Conservation (phyloP, 1,284 basidiomycete genomes). For the Trichosporon asahii region DNA sequence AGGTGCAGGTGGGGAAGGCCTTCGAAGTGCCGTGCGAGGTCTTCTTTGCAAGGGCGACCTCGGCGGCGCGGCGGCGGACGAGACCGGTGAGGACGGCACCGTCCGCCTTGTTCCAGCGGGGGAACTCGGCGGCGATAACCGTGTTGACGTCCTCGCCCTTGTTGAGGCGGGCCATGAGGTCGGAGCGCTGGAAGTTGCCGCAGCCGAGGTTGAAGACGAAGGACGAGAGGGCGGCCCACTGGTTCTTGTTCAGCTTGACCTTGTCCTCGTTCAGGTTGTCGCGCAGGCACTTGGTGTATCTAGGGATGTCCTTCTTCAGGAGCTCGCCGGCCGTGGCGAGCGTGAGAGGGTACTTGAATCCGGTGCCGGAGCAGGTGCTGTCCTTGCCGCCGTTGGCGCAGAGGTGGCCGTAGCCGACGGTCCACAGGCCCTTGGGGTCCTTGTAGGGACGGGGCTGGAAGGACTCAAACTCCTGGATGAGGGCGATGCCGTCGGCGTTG, state of each 20-base stretch:
- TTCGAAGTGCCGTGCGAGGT: neutral
- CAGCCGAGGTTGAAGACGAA: slow-evolving; percentile 20
- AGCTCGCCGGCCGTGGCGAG: slow-evolving; percentile 8
- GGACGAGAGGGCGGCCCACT: slow-evolving; percentile 16
- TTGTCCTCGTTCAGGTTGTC: neutral
- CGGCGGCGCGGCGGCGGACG: slow-evolving; percentile 17
- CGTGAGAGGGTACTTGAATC: slow-evolving; percentile 14
- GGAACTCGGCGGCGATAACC: slow-evolving; percentile 15
- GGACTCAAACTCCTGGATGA: slow-evolving; percentile 20
- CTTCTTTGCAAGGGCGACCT: slow-evolving; percentile 13
- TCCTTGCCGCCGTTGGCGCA: slow-evolving; percentile 11
- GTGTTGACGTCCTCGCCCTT: slow-evolving; percentile 12
- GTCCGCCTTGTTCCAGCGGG: slow-evolving; percentile 11
- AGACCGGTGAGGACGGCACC: slow-evolving; percentile 10
- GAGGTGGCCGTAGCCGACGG: slow-evolving; percentile 22
- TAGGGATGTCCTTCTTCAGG: slow-evolving; percentile 14
- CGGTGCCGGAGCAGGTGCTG: slow-evolving; percentile 6
- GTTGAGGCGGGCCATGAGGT: slow-evolving; percentile 15
- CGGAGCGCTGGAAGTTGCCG: neutral
- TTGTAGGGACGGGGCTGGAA: neutral
- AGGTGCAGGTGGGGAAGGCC: slow-evolving; percentile 14
- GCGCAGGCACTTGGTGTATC: slow-evolving; percentile 16
- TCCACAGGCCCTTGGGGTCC: slow-evolving; percentile 19
- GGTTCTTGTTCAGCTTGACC: slow-evolving; percentile 20
- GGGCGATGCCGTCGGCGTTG: slow-evolving; percentile 13